phyloP scores from a whole-genome alignment of 2,329 filamentous ascomycete species.

The Pseudocercospora cruenta region DNA sequence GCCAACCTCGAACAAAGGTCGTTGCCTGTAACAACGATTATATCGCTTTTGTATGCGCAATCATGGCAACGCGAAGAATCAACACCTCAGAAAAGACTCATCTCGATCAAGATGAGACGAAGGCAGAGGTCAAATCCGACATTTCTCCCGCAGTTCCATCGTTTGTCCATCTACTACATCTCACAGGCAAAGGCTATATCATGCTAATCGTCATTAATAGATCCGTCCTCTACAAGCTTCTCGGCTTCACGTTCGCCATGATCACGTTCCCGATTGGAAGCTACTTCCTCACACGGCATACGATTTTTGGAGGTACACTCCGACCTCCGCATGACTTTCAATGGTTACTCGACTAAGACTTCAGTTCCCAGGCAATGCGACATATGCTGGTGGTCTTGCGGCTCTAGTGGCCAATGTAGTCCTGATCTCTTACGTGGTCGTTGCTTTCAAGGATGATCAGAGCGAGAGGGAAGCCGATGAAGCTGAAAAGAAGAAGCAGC shows the following conservation, averaged over 20 bases:
- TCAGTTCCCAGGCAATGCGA: conserved; percentile 71
- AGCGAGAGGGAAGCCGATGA: conserved; percentile 53
- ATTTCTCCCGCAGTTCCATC: conserved; percentile 81
- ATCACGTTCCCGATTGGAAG: conserved; percentile 81
- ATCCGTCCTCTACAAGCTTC: conserved; percentile 84
- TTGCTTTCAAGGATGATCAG: conserved; percentile 86
- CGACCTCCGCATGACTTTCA: not conserved
- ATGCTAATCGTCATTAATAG: conserved; percentile 48
- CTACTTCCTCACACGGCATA: conserved; percentile 81
- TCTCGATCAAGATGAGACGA: conserved; percentile 50
- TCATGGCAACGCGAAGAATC: conserved; percentile 72
- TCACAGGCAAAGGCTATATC: not conserved
- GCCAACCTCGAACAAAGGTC: not conserved
- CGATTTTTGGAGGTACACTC: conserved; percentile 72
- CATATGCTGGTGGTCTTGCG: conserved; percentile 80
- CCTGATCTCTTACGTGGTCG: conserved; percentile 84
- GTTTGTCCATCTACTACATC: conserved; percentile 54
- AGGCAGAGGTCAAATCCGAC: conserved; percentile 59
- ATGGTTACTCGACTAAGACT: not conserved
- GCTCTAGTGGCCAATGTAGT: conserved; percentile 91
- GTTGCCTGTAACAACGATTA: not conserved
- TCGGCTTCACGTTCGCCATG: conserved; percentile 92
- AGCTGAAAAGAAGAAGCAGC: conserved; percentile 43
- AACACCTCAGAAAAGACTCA: conserved; percentile 67
- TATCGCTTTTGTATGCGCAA: not conserved